Evolutionary conservation across 371 early-diverging fungal species (phyloP).

Genomic region (Mortierella sp.): DNA sequence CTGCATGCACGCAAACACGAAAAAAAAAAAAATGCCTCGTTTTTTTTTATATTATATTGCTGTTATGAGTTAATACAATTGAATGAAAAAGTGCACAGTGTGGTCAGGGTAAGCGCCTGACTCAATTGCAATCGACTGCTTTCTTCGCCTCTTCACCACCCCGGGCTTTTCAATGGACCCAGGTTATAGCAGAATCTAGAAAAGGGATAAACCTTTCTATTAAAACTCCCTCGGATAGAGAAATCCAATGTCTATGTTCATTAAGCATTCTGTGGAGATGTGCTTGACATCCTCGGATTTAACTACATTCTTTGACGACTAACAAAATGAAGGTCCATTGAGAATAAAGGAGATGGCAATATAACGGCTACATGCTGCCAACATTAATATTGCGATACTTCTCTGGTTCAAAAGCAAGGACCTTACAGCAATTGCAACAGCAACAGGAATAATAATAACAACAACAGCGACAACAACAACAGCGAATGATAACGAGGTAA

Average conservation of each 20-base stretch:
- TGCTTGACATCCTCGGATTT: neutral
- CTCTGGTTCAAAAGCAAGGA: neutral
- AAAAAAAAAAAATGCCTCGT: neutral
- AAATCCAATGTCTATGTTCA: neutral
- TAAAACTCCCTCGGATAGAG: neutral
- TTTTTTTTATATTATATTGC: neutral
- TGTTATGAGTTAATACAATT: neutral
- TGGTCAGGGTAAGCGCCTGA: neutral
- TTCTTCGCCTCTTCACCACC: neutral
- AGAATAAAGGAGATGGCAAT: neutral
- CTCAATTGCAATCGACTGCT: neutral
- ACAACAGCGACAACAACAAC: neutral
- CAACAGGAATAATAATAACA: neutral
- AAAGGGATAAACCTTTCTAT: neutral
- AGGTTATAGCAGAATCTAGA: neutral
- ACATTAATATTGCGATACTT: neutral
- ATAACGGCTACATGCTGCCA: neutral
- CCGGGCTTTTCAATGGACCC: neutral
- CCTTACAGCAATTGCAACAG: neutral
- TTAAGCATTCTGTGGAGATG: conserved; percentile 14
- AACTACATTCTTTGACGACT: neutral
- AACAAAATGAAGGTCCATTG: neutral
- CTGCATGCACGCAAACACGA: neutral
- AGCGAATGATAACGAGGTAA: too few species aligned
- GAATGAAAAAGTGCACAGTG: too few species aligned